A percentile compares a stretch with the other conserved stretches of the same genome.
phyloP scores from a whole-genome alignment of 331 rosid species.

The Pyracantha coccinea region DNA sequence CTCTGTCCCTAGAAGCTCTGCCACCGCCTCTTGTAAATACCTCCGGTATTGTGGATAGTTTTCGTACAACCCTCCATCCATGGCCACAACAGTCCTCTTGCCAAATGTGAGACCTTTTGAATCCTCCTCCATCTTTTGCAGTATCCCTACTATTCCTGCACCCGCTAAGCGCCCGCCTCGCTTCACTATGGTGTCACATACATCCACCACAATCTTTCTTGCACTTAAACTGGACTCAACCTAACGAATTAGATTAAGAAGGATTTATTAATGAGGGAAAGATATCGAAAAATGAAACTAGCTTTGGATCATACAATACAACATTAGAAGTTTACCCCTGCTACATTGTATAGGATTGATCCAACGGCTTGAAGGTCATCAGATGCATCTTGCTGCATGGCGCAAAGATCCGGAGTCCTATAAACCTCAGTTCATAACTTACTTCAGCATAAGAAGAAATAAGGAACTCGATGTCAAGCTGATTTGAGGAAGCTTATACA shows the following conservation, averaged over 20 bases:
- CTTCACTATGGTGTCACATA: conserved; percentile 69
- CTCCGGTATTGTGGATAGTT: conserved; percentile 76
- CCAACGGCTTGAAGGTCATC: conserved; percentile 69
- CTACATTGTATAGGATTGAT: conserved; percentile 43
- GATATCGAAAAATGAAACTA: not conserved
- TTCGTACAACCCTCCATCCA: conserved; percentile 89
- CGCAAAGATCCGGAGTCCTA: conserved; percentile 78
- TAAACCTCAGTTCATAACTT: conserved; percentile 5
- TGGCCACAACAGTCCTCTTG: conserved; percentile 80
- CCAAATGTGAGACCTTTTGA: conserved; percentile 49
- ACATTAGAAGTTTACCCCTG: conserved; percentile 50
- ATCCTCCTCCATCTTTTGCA: conserved; percentile 81
- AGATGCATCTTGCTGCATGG: conserved; percentile 79
- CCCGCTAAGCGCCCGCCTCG: conserved; percentile 93
- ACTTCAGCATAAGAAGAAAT: not conserved
- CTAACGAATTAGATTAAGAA: conserved; percentile 23
- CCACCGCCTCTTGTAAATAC: conserved; percentile 50
- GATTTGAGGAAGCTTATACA: not conserved
- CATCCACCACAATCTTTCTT: conserved; percentile 65
- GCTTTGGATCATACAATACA: not conserved
- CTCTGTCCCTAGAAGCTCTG: conserved; percentile 56
- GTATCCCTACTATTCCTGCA: conserved; percentile 85
- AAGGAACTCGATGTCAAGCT: not conserved
- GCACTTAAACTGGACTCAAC: conserved; percentile 48
- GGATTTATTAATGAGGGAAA: not conserved